phyloP scores from a whole-genome alignment of 2,329 filamentous ascomycete genomes.

The Ceratocystiopsis minuta region DNA sequence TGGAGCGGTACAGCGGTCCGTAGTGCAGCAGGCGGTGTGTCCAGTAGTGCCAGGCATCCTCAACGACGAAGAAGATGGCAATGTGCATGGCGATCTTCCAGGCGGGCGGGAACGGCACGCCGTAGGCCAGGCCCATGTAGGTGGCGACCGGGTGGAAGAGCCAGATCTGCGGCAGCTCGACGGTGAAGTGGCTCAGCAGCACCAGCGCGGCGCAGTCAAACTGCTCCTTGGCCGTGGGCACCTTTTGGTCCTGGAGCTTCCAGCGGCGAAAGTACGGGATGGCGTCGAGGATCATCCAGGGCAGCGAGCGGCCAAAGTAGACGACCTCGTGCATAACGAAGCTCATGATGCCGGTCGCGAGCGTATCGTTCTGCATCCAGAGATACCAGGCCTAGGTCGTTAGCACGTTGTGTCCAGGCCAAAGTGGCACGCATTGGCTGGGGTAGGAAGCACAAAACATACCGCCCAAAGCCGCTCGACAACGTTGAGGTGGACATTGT shows the following conservation, averaged over 20 bases:
- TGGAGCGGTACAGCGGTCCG: conserved; percentile 83
- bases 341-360: conserved; percentile 94
- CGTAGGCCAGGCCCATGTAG: conserved; percentile 74
- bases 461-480: conserved; percentile 78
- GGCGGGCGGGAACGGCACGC: conserved; percentile 71
- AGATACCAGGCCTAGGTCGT: conserved; percentile 62
- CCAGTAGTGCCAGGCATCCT: conserved; percentile 99
- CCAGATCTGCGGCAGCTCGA: conserved; percentile 97
- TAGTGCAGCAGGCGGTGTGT: conserved; percentile 84
- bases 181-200: conserved; percentile 88
- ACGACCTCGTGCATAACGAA: conserved; percentile 87
- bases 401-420: neutral
- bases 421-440: too few species aligned
- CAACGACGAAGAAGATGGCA: conserved; percentile 80
- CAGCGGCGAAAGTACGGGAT: conserved; percentile 80
- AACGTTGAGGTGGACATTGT: conserved; percentile 74
- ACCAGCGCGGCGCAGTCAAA: conserved; percentile 88
- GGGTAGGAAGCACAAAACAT: conserved; percentile 16
- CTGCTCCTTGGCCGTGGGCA: conserved; percentile 84
- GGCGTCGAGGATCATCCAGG: conserved; percentile 81
- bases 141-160: conserved; percentile 95
- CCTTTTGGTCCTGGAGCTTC: conserved; percentile 85
- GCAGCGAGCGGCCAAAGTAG: conserved; percentile 82
- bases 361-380: conserved; percentile 93
- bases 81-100: conserved; percentile 87